Evolutionary conservation across 2,329 filamentous ascomycete species (phyloP).

Genomic region (Aspergillaceae sp.): DNA sequence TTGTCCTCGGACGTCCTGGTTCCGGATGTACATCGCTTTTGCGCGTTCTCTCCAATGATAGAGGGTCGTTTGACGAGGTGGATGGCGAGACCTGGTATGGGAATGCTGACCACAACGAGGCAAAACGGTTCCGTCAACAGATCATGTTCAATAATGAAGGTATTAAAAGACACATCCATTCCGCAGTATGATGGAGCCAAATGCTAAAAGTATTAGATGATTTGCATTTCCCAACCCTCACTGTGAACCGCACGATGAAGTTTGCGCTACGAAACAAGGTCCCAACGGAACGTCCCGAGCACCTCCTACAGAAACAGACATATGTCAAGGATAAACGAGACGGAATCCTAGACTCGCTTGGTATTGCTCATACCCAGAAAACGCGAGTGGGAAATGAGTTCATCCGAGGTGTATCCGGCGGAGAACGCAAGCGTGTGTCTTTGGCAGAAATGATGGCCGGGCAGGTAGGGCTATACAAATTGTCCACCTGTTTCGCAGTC

Average conservation of each 20-base stretch:
- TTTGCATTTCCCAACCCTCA: conserved; percentile 65
- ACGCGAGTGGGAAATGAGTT: conserved; percentile 60
- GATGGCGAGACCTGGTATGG: conserved; percentile 46
- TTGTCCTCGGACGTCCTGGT: conserved; percentile 60
- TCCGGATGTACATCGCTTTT: conserved; percentile 63
- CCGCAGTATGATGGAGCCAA: neutral
- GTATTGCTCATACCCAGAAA: conserved; percentile 45
- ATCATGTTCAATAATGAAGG: conserved; percentile 63
- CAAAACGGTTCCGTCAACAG: conserved; percentile 36
- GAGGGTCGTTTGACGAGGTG: conserved; percentile 51
- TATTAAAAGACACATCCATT: neutral
- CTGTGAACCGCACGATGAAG: conserved; percentile 62
- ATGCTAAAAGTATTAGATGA: conserved; percentile 40
- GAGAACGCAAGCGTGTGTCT: conserved; percentile 60
- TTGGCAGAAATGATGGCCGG: conserved; percentile 52
- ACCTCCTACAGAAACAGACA: conserved; percentile 15
- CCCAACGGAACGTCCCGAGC: conserved; percentile 18
- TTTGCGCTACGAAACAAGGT: conserved; percentile 55
- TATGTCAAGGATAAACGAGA: conserved; percentile 24
- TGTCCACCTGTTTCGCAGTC: neutral
- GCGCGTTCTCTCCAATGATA: conserved; percentile 58
- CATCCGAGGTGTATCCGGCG: conserved; percentile 58
- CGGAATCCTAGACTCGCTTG: conserved; percentile 25
- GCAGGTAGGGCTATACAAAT: conserved; percentile 31
- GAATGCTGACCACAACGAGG: conserved; percentile 42